A percentile compares a stretch with the other conserved stretches of the same genome.
phyloP scores from a whole-genome alignment of 208 protist species.

The Vickermania spadyakhi region DNA sequence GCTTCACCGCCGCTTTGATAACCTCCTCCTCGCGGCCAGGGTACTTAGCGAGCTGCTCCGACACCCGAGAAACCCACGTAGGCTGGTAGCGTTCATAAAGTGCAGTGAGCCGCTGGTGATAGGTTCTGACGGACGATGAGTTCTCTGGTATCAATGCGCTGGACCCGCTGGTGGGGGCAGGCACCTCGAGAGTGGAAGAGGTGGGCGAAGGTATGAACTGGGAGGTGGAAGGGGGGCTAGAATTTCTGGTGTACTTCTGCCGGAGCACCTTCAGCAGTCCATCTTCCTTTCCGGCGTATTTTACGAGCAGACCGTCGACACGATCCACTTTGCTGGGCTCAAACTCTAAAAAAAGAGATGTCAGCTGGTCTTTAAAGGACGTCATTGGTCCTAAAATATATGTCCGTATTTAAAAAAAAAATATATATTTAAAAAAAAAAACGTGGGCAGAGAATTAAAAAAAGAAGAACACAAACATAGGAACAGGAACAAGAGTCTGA shows the following conservation, averaged over 20 bases:
- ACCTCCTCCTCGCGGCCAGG: slow-evolving; percentile 23
- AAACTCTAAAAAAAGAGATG: slow-evolving; percentile 18
- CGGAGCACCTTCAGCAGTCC: slow-evolving; percentile 15
- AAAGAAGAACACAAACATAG: not conserved
- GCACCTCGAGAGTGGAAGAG: not conserved
- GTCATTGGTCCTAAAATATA: no score
- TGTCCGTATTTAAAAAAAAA: not conserved
- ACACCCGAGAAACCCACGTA: slow-evolving; percentile 13
- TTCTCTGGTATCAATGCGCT: not conserved
- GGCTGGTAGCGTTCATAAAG: slow-evolving; percentile 26
- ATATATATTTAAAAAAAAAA: not conserved
- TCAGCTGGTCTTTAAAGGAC: slow-evolving; percentile 8
- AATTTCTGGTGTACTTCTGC: slow-evolving; percentile 15
- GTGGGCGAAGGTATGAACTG: not conserved
- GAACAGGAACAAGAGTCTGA: not conserved
- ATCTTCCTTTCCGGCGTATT: slow-evolving; percentile 20
- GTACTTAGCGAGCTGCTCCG: slow-evolving; percentile 18
- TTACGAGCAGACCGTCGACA: slow-evolving; percentile 13
- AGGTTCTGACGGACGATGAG: not conserved
- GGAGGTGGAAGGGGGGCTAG: not conserved
- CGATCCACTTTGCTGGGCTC: slow-evolving; percentile 15
- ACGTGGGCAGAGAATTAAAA: not conserved
- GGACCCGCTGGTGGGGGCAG: not conserved
- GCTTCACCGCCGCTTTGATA: slow-evolving; percentile 12
- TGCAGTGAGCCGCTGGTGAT: slow-evolving; percentile 10